Conservation (phyloP, 2,329 filamentous ascomycete species). For the Hypoxylon sp. region DNA sequence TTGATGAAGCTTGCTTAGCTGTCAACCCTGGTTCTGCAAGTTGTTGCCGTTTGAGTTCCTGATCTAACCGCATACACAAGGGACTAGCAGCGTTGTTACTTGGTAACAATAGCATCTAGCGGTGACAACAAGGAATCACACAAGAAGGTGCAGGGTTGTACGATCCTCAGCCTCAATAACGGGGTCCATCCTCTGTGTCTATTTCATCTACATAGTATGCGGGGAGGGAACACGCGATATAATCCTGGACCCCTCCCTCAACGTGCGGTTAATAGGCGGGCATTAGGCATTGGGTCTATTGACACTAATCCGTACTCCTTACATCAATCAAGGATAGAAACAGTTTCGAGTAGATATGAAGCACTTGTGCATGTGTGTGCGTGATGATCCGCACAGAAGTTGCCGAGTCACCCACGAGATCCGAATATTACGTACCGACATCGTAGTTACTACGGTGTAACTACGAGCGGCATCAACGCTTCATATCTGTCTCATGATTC, state of each 20-base stretch:
- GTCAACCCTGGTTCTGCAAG: constrained; percentile 24
- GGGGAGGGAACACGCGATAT: constrained; percentile 9
- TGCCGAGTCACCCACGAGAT: constrained; percentile 8
- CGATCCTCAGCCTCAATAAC: constrained; percentile 35
- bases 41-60: constrained; percentile 20
- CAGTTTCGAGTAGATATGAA: constrained; percentile 24
- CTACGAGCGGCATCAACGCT: constrained; percentile 6
- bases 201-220: constrained; percentile 9
- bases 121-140: constrained; percentile 20
- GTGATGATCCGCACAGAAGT: constrained; percentile 15
- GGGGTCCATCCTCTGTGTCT: constrained; percentile 12
- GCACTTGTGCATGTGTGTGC: constrained; percentile 1
- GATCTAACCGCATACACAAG: constrained; percentile 20
- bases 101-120: constrained; percentile 14
- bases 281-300: constrained; percentile 4
- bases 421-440: constrained; percentile 20
- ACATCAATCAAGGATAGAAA: constrained; percentile 4
- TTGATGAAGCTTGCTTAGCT: constrained; percentile 16
- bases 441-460: constrained; percentile 18
- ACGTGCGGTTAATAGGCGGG: constrained; percentile 3
- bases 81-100: constrained; percentile 8
- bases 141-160: constrained; percentile 21
- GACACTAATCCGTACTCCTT: constrained; percentile 7
- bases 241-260: constrained; percentile 9
- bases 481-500: constrained; percentile 3